Conservation (phyloP, 2,329 filamentous ascomycete species). For the Dactylellina leptospora region DNA sequence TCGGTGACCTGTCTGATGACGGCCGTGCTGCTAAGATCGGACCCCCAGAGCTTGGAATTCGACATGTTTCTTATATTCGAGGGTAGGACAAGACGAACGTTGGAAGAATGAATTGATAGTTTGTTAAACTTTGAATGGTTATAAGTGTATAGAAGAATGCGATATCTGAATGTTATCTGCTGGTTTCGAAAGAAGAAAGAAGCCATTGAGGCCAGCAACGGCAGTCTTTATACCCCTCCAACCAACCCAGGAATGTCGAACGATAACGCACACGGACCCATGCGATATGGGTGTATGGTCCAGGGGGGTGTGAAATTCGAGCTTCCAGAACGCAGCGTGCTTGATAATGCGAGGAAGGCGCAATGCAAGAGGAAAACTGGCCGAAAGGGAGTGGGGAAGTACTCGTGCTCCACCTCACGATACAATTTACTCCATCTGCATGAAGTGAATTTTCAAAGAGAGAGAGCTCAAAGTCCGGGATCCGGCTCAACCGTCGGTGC, state of each 20-base stretch:
- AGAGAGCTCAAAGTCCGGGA: constrained; percentile 35
- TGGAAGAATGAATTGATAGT: not conserved
- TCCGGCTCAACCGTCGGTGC: constrained; percentile 39
- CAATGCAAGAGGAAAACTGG: no score
- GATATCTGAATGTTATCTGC: not conserved
- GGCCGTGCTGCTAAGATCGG: constrained; percentile 22
- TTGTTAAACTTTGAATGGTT: not conserved
- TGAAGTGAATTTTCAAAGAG: no score
- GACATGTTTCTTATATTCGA: constrained; percentile 22
- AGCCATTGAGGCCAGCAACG: not conserved
- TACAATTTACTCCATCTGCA: not conserved
- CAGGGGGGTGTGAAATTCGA: not conserved
- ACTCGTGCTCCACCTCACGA: not conserved
- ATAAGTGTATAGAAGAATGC: not conserved
- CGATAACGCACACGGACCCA: no score
- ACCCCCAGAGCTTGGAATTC: constrained; percentile 41
- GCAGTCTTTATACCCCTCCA: not conserved
- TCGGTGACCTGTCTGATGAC: constrained; percentile 86
- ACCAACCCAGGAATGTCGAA: no score
- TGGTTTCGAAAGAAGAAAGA: not conserved
- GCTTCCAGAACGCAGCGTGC: constrained; percentile 19
- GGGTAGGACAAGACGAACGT: not conserved
- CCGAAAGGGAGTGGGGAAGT: constrained; percentile 24
- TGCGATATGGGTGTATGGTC: no score
- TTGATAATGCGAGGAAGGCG: constrained; percentile 24